Evolutionary conservation across 2,329 filamentous ascomycete species (phyloP).

Genomic region (Colletotrichum magnum): DNA sequence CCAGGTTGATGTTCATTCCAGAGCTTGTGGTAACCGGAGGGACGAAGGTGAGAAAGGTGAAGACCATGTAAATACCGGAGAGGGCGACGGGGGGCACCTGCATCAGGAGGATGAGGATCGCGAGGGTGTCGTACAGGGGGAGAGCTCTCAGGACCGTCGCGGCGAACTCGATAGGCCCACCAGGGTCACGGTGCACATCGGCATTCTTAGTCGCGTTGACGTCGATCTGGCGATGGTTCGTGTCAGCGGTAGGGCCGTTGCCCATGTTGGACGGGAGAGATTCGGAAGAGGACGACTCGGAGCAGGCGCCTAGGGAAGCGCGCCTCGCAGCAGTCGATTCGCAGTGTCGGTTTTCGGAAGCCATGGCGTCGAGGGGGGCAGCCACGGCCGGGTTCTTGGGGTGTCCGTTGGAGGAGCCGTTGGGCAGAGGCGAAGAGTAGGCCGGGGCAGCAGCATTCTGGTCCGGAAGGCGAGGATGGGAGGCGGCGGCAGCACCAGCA

Average conservation of each 20-base stretch:
- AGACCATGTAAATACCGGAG: constrained; percentile 91
- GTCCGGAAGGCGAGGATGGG: constrained; percentile 43
- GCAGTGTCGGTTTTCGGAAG: constrained; percentile 57
- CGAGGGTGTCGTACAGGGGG: constrained; percentile 93
- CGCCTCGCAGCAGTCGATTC: constrained; percentile 59
- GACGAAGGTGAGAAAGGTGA: constrained; percentile 93
- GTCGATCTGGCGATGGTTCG: constrained; percentile 76
- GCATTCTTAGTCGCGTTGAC: constrained; percentile 78
- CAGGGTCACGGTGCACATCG: constrained; percentile 78
- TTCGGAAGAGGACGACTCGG: constrained; percentile 70
- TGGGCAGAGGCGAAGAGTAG: constrained; percentile 44
- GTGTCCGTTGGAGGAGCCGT: constrained; percentile 47
- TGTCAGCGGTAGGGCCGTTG: constrained; percentile 56
- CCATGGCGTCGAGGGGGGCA: constrained; percentile 52
- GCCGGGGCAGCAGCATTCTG: constrained; percentile 48
- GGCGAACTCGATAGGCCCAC: constrained; percentile 82
- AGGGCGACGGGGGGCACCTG: constrained; percentile 91
- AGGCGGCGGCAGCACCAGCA: constrained; percentile 43
- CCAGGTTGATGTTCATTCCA: constrained; percentile 84
- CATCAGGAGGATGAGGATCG: constrained; percentile 95
- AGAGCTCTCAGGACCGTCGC: constrained; percentile 91
- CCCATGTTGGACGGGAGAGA: constrained; percentile 56
- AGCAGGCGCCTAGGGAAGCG: constrained; percentile 66
- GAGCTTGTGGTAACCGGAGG: constrained; percentile 84
- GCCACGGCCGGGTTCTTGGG: constrained; percentile 38